Evolutionary conservation across 805 yeast genomes (phyloP).

Genomic region (Ogataea populi-albae): DNA sequence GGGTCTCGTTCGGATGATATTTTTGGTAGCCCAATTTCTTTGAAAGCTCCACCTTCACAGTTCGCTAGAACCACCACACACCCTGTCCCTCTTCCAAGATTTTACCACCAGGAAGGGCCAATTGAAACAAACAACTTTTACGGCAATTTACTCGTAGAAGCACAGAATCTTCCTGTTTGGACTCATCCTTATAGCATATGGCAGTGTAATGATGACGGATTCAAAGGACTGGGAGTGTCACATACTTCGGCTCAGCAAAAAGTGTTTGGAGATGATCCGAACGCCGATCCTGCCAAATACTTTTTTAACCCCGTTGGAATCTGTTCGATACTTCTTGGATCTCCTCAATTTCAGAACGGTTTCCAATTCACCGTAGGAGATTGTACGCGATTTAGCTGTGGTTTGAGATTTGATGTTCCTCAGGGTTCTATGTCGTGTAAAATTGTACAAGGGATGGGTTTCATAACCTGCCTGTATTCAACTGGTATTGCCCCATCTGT

Average conservation of each 20-base stretch:
- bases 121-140: slow-evolving; percentile 78
- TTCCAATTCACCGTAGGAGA: slow-evolving; percentile 29
- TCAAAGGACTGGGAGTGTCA: slow-evolving; percentile 62
- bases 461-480: slow-evolving; percentile 59
- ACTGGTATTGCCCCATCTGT: slow-evolving; percentile 53
- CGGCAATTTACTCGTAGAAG: slow-evolving; percentile 65
- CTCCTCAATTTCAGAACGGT: slow-evolving; percentile 38
- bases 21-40: slow-evolving; percentile 22
- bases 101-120: slow-evolving; percentile 41
- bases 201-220: slow-evolving; percentile 43
- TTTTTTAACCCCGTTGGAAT: slow-evolving; percentile 69
- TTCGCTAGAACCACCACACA: slow-evolving; percentile 57
- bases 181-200: slow-evolving; percentile 80
- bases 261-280: slow-evolving; percentile 68
- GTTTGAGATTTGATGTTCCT: slow-evolving; percentile 31
- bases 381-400: slow-evolving; percentile 32
- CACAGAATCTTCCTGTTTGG: slow-evolving; percentile 71
- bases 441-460: slow-evolving; percentile 77
- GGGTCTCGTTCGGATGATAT: slow-evolving; percentile 19
- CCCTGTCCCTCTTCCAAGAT: slow-evolving; percentile 60
- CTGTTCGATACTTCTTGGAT: slow-evolving; percentile 54
- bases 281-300: slow-evolving; percentile 40
- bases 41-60: slow-evolving; percentile 18
- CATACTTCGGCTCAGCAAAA: slow-evolving; percentile 57
- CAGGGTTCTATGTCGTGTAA: slow-evolving; percentile 43